Evolutionary conservation across 1,284 basidiomycete species (phyloP).

Genomic region (Cutaneotrichosporon mucoides): DNA sequence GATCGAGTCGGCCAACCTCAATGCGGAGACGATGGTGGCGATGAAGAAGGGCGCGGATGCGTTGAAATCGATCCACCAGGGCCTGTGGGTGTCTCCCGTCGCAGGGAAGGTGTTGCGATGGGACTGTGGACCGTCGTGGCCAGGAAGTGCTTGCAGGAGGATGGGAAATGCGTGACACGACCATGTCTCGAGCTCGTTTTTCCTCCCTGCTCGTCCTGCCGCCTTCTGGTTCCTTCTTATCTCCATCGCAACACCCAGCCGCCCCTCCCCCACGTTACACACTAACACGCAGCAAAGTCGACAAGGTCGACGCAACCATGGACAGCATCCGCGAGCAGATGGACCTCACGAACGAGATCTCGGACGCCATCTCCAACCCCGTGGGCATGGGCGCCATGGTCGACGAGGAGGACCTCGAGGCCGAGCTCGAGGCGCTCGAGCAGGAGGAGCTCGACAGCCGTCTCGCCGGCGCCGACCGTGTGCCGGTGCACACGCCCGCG

Average conservation of each 20-base stretch:
- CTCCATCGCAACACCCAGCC: not conserved
- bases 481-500: conserved; percentile 78
- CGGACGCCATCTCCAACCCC: conserved; percentile 85
- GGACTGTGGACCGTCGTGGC: too few relatives aligned
- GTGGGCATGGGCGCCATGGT: conserved; percentile 61
- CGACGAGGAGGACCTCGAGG: conserved; percentile 81
- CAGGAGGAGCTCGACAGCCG: conserved; percentile 86
- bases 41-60: conserved; percentile 96
- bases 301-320: conserved; percentile 92
- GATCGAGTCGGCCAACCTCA: conserved; percentile 95
- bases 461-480: conserved; percentile 82
- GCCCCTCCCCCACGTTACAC: not conserved
- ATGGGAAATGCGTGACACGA: too few relatives aligned
- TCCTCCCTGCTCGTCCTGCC: too few relatives aligned
- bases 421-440: conserved; percentile 84
- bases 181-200: too few relatives aligned
- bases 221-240: not conserved
- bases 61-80: conserved; percentile 85
- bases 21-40: conserved; percentile 94
- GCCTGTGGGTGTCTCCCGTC: conserved; percentile 61
- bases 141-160: too few relatives aligned
- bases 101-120: not conserved
- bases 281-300: conserved; percentile 62
- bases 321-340: conserved; percentile 85
- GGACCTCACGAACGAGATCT: conserved; percentile 91